phyloP scores from a whole-genome alignment of 768 basidiomycete genomes.

The Leccinum uliginosum region DNA sequence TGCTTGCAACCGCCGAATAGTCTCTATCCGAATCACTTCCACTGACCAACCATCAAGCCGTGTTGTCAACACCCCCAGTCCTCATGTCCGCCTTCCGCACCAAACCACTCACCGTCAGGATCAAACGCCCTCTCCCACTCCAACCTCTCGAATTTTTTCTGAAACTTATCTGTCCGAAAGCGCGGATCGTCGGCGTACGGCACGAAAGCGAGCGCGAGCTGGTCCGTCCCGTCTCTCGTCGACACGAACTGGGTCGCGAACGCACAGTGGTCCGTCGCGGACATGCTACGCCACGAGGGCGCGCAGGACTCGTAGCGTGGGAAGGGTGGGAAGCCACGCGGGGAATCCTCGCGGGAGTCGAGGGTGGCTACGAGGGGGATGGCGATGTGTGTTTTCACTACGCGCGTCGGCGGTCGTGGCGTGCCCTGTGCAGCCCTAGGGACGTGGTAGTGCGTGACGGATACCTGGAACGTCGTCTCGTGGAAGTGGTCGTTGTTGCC shows the following conservation, averaged over 20 bases:
- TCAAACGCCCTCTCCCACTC: slow-evolving; percentile 40
- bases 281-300: slow-evolving; percentile 34
- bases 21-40: slow-evolving; percentile 47
- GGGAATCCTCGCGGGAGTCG: slow-evolving; percentile 3
- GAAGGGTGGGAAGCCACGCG: slow-evolving; percentile 11
- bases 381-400: not conserved
- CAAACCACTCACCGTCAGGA: slow-evolving; percentile 41
- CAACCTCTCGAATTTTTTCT: slow-evolving; percentile 17
- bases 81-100: too few relatives aligned
- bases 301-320: slow-evolving; percentile 46
- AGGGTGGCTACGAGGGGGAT: slow-evolving; percentile 15
- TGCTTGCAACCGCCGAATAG: slow-evolving; percentile 35
- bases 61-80: too few relatives aligned
- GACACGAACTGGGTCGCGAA: too few relatives aligned
- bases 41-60: slow-evolving; percentile 26
- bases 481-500: not conserved
- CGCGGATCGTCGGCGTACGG: slow-evolving; percentile 52
- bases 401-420: not conserved
- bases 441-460: not conserved
- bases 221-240: not conserved
- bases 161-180: not conserved
- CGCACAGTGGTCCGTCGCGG: not conserved
- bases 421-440: not conserved
- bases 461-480: not conserved
- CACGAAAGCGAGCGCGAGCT: slow-evolving; percentile 14